Evolutionary conservation across 2,329 filamentous ascomycete species (phyloP).

Genomic region (Verticillium isaacii): DNA sequence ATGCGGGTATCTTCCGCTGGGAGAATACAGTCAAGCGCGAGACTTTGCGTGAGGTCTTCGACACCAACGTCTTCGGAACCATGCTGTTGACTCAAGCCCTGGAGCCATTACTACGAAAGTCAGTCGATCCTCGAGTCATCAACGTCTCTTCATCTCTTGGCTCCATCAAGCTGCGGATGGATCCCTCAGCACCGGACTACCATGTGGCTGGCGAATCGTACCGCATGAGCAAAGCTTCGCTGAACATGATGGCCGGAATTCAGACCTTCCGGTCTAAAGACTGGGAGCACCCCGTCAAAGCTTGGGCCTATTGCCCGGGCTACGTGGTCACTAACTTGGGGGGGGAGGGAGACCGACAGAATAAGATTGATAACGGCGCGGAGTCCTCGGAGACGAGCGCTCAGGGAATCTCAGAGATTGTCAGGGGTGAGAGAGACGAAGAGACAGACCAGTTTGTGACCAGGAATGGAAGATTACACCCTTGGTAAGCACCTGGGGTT

Average conservation of each 20-base stretch:
- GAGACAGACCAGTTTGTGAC: conserved; percentile 17
- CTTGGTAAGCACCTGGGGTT: neutral
- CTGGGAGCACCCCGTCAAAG: conserved; percentile 20
- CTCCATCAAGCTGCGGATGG: conserved; percentile 20
- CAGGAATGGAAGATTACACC: neutral
- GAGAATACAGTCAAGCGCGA: conserved; percentile 48
- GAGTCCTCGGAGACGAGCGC: conserved; percentile 21
- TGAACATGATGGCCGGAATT: conserved; percentile 30
- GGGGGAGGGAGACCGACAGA: conserved; percentile 18
- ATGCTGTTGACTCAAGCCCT: conserved; percentile 22
- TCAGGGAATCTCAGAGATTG: conserved; percentile 16
- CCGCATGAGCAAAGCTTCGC: conserved; percentile 28
- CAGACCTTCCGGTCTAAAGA: conserved; percentile 19
- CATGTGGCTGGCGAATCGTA: conserved; percentile 19
- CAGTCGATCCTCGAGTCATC: conserved; percentile 21
- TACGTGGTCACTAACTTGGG: conserved; percentile 26
- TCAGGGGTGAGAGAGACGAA: conserved; percentile 21
- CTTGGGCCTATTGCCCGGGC: conserved; percentile 27
- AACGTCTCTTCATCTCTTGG: conserved; percentile 27
- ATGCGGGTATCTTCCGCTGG: conserved; percentile 53
- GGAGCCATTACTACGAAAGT: conserved; percentile 23
- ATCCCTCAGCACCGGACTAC: conserved; percentile 2
- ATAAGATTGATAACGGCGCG: conserved; percentile 18
- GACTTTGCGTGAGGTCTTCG: conserved; percentile 43
- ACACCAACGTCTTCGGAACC: conserved; percentile 30